phyloP scores from a whole-genome alignment of 2,329 filamentous ascomycete species.

The Curvularia sp. region DNA sequence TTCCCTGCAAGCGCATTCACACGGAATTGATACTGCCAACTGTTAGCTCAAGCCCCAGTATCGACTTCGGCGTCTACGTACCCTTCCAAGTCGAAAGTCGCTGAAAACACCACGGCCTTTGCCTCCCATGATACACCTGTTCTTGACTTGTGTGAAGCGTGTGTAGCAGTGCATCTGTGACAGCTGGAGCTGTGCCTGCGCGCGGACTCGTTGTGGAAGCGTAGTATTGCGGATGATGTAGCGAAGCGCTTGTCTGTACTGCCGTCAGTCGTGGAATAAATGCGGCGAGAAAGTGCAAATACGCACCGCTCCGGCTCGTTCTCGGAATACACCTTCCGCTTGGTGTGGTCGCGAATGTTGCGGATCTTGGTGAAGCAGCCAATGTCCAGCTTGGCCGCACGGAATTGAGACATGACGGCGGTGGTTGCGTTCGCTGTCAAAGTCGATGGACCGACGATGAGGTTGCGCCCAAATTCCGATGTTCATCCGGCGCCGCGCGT shows the following conservation, averaged over 20 bases:
- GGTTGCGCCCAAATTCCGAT: slow-evolving; percentile 16
- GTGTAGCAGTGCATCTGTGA: slow-evolving; percentile 97
- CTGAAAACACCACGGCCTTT: slow-evolving; percentile 88
- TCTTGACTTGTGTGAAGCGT: slow-evolving; percentile 89
- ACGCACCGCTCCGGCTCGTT: slow-evolving; percentile 85
- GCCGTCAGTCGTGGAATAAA: slow-evolving; percentile 7
- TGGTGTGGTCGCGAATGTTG: slow-evolving; percentile 92
- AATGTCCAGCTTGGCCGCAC: slow-evolving; percentile 87
- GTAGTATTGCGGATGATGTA: slow-evolving; percentile 95
- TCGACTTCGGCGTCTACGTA: slow-evolving; percentile 57
- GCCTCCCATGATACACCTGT: slow-evolving; percentile 91
- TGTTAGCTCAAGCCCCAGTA: slow-evolving; percentile 19
- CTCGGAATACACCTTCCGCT: slow-evolving; percentile 89
- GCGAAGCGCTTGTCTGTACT: slow-evolving; percentile 73
- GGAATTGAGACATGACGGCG: slow-evolving; percentile 71
- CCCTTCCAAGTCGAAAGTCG: slow-evolving; percentile 90
- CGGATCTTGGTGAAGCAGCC: slow-evolving; percentile 86
- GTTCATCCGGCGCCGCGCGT: slow-evolving; percentile 20
- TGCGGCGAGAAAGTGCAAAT: slow-evolving; percentile 12
- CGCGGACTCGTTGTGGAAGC: slow-evolving; percentile 80
- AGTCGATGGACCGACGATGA: slow-evolving; percentile 15
- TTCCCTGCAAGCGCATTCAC: slow-evolving; percentile 85
- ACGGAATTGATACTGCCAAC: slow-evolving; percentile 85
- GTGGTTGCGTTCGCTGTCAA: slow-evolving; percentile 9
- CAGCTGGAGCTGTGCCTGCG: slow-evolving; percentile 91